Conservation (phyloP, 1,284 basidiomycete species). For the Ceratobasidium sp. region DNA sequence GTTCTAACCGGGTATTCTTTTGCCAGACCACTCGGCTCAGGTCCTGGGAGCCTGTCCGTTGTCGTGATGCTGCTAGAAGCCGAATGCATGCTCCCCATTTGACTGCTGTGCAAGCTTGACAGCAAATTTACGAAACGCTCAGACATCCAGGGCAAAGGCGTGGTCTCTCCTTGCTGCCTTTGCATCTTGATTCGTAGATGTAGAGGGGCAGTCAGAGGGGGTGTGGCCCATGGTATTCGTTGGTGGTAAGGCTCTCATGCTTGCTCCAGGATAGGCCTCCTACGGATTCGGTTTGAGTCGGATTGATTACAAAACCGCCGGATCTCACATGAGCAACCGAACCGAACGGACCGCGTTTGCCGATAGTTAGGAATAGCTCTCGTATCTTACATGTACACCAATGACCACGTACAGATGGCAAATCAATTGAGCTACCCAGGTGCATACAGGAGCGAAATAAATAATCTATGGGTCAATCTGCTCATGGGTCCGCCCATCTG, state of each 20-base stretch:
- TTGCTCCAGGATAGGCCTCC: too few relatives aligned
- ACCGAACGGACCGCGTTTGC: neutral
- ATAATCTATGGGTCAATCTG: neutral
- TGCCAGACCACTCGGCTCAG: neutral
- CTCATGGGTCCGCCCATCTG: neutral
- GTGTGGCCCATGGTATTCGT: slow-evolving; percentile 3
- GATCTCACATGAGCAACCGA: neutral
- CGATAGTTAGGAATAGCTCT: too few relatives aligned
- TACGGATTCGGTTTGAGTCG: neutral
- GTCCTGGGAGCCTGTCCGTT: neutral
- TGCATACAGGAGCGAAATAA: neutral
- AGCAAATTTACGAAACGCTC: slow-evolving; percentile 36
- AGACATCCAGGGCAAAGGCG: slow-evolving; percentile 26
- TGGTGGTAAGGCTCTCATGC: neutral
- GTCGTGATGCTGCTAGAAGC: slow-evolving; percentile 29
- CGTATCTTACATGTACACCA: neutral
- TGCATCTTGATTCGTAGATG: slow-evolving; percentile 22
- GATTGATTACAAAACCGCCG: neutral
- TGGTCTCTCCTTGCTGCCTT: neutral
- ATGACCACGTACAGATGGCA: neutral
- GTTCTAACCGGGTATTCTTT: neutral
- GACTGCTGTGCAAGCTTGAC: slow-evolving; percentile 39
- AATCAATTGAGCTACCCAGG: neutral
- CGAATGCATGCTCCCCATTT: slow-evolving; percentile 33
- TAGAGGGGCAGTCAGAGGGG: slow-evolving; percentile 23